Conservation (phyloP, 140 eudicot genomes). For the Bidens hawaiensis region DNA sequence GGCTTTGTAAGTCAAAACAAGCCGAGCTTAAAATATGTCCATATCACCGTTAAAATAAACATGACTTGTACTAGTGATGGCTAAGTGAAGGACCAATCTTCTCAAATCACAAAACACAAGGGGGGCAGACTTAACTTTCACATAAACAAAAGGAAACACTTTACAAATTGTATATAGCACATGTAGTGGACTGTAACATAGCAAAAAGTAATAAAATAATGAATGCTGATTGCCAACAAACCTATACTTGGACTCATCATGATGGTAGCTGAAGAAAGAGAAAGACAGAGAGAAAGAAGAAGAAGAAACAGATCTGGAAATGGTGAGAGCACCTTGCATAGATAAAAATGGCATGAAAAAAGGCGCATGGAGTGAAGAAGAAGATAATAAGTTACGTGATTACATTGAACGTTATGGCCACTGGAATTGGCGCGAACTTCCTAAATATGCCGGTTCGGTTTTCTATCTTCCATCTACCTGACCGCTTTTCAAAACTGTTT, state of each 20-base stretch:
- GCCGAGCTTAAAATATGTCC: no score
- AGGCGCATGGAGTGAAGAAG: conserved; percentile 58
- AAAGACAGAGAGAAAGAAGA: conserved; percentile 1
- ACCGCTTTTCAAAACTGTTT: no score
- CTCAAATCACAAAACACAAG: background rate
- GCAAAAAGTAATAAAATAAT: conserved; percentile 13
- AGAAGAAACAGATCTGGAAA: conserved; percentile 29
- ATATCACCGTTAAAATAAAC: no score
- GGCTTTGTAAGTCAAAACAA: no score
- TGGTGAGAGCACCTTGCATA: conserved; percentile 44
- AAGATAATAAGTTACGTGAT: conserved; percentile 42
- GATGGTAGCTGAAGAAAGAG: conserved; percentile 14
- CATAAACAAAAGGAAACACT: background rate
- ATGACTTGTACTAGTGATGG: background rate
- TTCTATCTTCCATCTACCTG: no score
- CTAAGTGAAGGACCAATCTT: conserved; percentile 5
- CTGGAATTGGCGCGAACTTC: conserved; percentile 55
- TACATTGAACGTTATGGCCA: conserved; percentile 39
- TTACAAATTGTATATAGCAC: background rate
- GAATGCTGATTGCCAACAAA: conserved; percentile 30
- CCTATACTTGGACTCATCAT: conserved; percentile 36
- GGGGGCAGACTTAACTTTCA: background rate
- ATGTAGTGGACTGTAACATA: conserved; percentile 21
- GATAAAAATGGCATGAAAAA: conserved; percentile 49
- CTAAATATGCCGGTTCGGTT: conserved; percentile 46